A percentile compares a stretch with the other conserved stretches of the same genome.
Conservation (phyloP, 192 early-diverging fungal genomes). For the Ramicandelaber brevisporus region DNA sequence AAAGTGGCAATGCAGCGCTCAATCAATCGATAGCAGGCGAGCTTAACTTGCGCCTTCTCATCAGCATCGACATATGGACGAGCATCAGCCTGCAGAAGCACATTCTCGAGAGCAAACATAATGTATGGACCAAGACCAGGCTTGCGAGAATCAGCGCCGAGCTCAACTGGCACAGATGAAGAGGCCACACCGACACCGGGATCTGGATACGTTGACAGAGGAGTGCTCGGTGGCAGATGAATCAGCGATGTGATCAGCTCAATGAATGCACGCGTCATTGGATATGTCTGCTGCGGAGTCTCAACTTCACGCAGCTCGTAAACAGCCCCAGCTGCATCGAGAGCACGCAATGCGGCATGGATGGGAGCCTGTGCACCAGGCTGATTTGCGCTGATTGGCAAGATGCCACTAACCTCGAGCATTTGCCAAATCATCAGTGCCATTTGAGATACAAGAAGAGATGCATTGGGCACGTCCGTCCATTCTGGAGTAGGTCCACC, state of each 20-base stretch:
- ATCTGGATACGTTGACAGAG: slow-evolving; percentile 8
- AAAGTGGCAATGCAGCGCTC: slow-evolving; percentile 56
- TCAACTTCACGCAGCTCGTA: slow-evolving; percentile 71
- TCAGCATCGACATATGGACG: slow-evolving; percentile 32
- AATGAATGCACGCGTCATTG: slow-evolving; percentile 68
- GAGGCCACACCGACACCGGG: slow-evolving; percentile 1
- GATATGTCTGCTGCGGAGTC: slow-evolving; percentile 44
- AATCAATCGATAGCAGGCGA: slow-evolving; percentile 25
- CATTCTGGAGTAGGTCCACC: slow-evolving; percentile 14
- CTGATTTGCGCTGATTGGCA: slow-evolving; percentile 13
- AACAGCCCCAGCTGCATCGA: slow-evolving; percentile 21
- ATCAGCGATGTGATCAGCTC: slow-evolving; percentile 40
- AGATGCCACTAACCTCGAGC: slow-evolving; percentile 46
- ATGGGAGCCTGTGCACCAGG: slow-evolving; percentile 3
- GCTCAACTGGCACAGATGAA: slow-evolving; percentile 22
- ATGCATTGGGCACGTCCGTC: slow-evolving; percentile 6
- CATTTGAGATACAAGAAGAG: slow-evolving; percentile 27
- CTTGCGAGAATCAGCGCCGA: slow-evolving; percentile 38
- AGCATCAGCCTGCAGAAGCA: slow-evolving; percentile 51
- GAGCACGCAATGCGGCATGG: background rate
- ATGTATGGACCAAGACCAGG: slow-evolving; percentile 62
- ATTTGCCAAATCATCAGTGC: slow-evolving; percentile 48
- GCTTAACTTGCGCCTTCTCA: slow-evolving; percentile 57
- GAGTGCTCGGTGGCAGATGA: slow-evolving; percentile 22
- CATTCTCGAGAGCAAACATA: slow-evolving; percentile 56